phyloP scores from a whole-genome alignment of 139 green algal genomes.

The Coccomyxa sp. region DNA sequence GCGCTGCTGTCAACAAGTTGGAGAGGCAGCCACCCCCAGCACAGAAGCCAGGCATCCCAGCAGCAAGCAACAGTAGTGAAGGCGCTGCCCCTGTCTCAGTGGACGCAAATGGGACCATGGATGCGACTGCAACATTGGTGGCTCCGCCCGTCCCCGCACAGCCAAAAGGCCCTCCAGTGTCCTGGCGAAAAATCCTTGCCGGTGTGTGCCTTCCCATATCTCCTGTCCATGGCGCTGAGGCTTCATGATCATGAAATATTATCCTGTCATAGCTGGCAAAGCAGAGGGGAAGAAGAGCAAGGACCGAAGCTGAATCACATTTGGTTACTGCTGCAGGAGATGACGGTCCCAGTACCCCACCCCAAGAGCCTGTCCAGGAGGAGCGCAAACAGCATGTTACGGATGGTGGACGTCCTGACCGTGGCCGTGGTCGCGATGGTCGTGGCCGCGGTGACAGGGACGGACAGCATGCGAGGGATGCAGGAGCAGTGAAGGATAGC shows the following conservation, averaged over 20 bases:
- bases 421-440: neutral
- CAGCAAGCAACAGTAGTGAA: neutral
- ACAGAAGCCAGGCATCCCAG: neutral
- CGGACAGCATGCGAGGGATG: neutral
- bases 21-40: neutral
- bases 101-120: too few species aligned
- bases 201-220: neutral
- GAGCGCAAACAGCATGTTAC: conserved; percentile 8
- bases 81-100: neutral
- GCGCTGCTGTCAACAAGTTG: neutral
- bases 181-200: neutral
- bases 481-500: conserved; percentile 6
- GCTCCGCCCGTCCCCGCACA: neutral
- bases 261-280: too few species aligned
- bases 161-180: neutral
- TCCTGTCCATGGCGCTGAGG: neutral
- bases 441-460: conserved; percentile 6
- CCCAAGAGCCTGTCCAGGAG: too few species aligned
- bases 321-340: neutral
- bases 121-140: too few species aligned
- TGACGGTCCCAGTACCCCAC: neutral
- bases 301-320: too few species aligned
- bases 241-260: too few species aligned
- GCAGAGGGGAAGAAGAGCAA: too few species aligned
- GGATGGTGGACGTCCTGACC: neutral